These are phyloP conservation scores for Planoprotostelium fungivorum DNA, from an alignment of 78 protist species.

Conservation along the genomic window DNA sequence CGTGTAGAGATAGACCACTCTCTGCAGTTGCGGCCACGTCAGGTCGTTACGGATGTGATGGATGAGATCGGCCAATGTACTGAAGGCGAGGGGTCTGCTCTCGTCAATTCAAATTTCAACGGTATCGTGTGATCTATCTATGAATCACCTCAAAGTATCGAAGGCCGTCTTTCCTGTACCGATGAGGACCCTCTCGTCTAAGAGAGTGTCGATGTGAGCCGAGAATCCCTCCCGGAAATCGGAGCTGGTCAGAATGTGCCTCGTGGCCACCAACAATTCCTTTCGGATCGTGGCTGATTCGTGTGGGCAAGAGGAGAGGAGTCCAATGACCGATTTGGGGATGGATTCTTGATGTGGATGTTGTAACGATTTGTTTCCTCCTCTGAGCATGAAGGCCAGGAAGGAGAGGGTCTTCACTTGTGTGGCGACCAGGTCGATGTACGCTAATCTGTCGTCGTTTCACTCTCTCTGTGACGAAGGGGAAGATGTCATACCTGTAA, in stretches of 20 bases:
- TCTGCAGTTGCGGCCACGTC: conserved; percentile 47
- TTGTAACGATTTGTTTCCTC: not conserved
- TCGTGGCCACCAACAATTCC: conserved; percentile 79
- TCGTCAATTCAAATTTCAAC: not conserved
- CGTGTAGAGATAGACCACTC: conserved; percentile 70
- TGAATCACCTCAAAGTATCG: conserved; percentile 56
- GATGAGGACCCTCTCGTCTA: conserved; percentile 73
- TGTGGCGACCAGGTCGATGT: conserved; percentile 80
- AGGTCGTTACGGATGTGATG: conserved; percentile 77
- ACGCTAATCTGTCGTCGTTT: conserved; percentile 23
- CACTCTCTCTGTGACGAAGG: not conserved
- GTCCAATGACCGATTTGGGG: conserved; percentile 75
- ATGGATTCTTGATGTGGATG: conserved; percentile 54
- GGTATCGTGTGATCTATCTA: not conserved
- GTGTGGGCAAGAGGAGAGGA: conserved; percentile 73
- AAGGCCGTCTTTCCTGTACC: conserved; percentile 55
- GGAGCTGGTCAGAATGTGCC: conserved; percentile 79
- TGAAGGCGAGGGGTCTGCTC: conserved; percentile 75
- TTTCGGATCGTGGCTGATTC: conserved; percentile 74
- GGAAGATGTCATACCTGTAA: not conserved
- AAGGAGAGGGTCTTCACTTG: conserved; percentile 91
- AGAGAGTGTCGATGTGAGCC: conserved; percentile 67
- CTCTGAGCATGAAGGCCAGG: conserved; percentile 78
- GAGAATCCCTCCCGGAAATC: conserved; percentile 83
- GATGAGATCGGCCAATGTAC: conserved; percentile 85